Base-by-base conservation (phyloP, 2,329 filamentous ascomycete genomes). In the Verticillium nonalfalfae region DNA sequence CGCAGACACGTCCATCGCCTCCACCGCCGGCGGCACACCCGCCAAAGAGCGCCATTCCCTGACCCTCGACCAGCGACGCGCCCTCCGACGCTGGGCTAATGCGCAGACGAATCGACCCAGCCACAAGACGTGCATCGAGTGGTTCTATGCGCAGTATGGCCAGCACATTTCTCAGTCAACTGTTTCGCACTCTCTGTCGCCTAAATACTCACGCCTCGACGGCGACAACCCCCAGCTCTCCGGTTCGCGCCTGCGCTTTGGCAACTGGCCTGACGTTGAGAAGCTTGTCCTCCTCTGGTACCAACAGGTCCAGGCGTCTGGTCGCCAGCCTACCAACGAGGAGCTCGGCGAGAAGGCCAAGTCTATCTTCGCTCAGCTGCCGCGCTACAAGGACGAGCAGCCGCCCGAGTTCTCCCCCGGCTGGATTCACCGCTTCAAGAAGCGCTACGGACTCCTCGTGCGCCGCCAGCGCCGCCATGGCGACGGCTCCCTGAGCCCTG, bases 391-490 rank as follows among this genome's bases (percentile, higher is more conserved):
- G 69, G 84, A 84, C 65, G 83, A 86, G 69, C 72, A 73, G n/a
- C 75, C 84, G 1, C 84, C 84, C 56, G 84, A 87, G 70, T 87
- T 87, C 70, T 86, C 83, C 0, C 84, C 84, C 0, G 84, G 84
- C 50, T 87, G 84, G 84, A 86, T 87, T 62, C 84, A 87, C 66
- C 79, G 84, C 39, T 87, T 87, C 74, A 87, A 87, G 73, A 86
- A 86, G 70, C 79, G 84, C 11, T 87, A 87, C 62, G 83, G 84
- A 0, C 75, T 87, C 15, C 74, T 87, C 18, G 79, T 86, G 56
- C 72, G 83, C 39, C 81, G 84, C 59, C 83, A 85, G 66, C 80
- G 83, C 21, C 79, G 83, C 0, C 79, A 81, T 65, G 78, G 78
- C 21, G 79, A 79, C 58, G 76, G 75, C 1, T 75, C 75, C 18